A percentile compares a stretch with the other conserved stretches of the same genome.
phyloP scores from a whole-genome alignment of 495 filamentous ascomycete species.

The Podospora bellae-mahoneyi region DNA sequence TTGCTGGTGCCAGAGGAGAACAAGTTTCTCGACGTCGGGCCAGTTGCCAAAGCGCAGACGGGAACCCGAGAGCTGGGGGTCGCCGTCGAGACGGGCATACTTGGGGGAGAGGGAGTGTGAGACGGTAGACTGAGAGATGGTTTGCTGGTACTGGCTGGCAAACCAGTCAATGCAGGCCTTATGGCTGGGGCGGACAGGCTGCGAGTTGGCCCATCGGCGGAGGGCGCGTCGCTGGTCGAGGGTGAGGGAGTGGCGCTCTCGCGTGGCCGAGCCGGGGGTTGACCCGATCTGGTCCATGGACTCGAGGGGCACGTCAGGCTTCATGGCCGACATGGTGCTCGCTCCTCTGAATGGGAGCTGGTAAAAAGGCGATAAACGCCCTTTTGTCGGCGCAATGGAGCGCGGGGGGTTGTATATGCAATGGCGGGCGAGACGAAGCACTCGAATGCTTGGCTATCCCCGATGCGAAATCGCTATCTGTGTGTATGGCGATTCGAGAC shows the following conservation, averaged over 20 bases:
- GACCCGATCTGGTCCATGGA: conserved; percentile 18
- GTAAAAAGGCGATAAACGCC: conserved; percentile 8
- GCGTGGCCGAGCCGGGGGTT: conserved; percentile 26
- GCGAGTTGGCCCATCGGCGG: conserved; percentile 49
- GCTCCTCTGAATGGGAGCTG: not conserved
- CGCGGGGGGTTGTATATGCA: conserved; percentile 1
- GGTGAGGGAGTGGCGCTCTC: conserved; percentile 50
- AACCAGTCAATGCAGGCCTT: conserved; percentile 56
- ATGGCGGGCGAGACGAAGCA: not conserved
- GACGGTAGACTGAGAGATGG: conserved; percentile 52
- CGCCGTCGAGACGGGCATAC: conserved; percentile 52
- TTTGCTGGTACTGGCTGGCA: conserved; percentile 47
- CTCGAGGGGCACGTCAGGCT: not conserved
- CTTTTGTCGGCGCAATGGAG: conserved; percentile 15
- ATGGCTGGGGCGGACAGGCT: conserved; percentile 47
- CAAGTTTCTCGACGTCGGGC: conserved; percentile 54
- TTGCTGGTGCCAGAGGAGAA: conserved; percentile 50
- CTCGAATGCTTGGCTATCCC: conserved; percentile 9
- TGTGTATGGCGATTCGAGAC: conserved; percentile 16
- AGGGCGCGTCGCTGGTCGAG: conserved; percentile 53
- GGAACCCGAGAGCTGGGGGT: conserved; percentile 49
- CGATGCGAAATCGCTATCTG: conserved; percentile 1
- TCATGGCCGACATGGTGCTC: conserved; percentile 20
- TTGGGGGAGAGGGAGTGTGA: conserved; percentile 52
- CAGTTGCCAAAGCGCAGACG: conserved; percentile 53